Base-by-base conservation (phyloP, 805 yeast genomes). In the Candida suzukii region DNA sequence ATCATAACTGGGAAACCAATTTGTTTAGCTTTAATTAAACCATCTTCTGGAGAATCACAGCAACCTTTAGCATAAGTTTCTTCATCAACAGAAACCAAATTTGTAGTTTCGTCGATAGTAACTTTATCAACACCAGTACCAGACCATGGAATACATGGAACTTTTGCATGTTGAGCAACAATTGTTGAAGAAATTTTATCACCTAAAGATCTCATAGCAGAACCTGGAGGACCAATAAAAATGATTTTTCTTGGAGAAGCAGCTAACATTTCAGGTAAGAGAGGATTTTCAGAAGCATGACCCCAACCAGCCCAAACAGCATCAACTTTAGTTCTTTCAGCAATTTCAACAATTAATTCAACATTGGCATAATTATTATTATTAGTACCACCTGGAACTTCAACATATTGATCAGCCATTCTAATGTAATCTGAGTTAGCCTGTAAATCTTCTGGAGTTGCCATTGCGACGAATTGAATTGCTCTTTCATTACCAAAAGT, bases 231-330 rank as follows among this genome's bases (percentile, higher is more conserved):
- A 50, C 99, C 99, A 62, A 93, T 93, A 58, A 93, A 93, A 42
- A 93, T 74, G 55, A 95, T 84, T 57, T 76, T 85, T 64, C 88
- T 83, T 46, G 90, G 88, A 17, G 96, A 88, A n/a, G 83, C 82
- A 14, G 98, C 97, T 61, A 93, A 74, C 64, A 76, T 79, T 66
- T 93, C 99, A 24, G 99, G 99, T 50, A 93, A 76, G 37, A 70
- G 63, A 22, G 99, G 99, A 68, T 95, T 91, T 70, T 93, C 99
- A n/a, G 96, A 87, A 24, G 99, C 99, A 62, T 95, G 99, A 56
- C 99, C 99, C 99, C 99, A 93, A 56, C 99, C 99, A 28, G 99
- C 99, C 99, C 99, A 93, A 44, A 93, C 99, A 21, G 99, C 99
- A 62, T 93, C 95, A 42, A 86, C 97, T 50, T 87, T 78, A 35